Conservation (phyloP, 1,284 basidiomycete species). For the Stereum hirsutum region DNA sequence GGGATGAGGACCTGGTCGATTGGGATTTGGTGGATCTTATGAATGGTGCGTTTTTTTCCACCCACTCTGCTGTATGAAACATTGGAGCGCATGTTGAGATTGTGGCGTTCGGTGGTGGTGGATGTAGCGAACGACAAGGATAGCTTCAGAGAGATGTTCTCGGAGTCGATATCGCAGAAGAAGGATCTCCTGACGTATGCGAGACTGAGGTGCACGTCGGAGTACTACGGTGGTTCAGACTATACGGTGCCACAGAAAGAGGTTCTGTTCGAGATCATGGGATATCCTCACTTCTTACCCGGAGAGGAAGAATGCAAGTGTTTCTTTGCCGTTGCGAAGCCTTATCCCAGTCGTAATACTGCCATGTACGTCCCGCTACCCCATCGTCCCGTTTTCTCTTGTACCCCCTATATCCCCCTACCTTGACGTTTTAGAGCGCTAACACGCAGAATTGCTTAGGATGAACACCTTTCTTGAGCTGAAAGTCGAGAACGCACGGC, state of each 20-base stretch:
- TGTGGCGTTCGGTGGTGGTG: not conserved
- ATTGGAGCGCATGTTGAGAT: too few species aligned
- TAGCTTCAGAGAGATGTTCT: conserved; percentile 47
- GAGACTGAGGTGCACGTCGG: conserved; percentile 45
- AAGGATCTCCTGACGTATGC: conserved; percentile 50
- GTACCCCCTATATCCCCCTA: not conserved
- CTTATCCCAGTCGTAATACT: conserved; percentile 65
- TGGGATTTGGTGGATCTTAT: conserved; percentile 55
- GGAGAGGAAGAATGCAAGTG: conserved; percentile 31
- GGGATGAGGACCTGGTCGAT: conserved; percentile 64
- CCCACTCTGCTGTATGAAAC: too few species aligned
- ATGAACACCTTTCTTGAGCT: conserved; percentile 72
- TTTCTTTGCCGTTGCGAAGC: conserved; percentile 67
- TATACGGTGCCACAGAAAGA: conserved; percentile 28
- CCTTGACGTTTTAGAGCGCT: not conserved
- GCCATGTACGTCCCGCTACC: conserved; percentile 42
- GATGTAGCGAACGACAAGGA: conserved; percentile 51
- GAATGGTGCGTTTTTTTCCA: conserved; percentile 36
- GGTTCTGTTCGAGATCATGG: conserved; percentile 67
- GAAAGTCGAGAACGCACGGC: conserved; percentile 67
- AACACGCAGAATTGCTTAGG: conserved; percentile 26
- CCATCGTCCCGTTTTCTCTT: not conserved
- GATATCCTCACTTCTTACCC: conserved; percentile 47
- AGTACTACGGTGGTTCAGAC: conserved; percentile 13
- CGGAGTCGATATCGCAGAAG: conserved; percentile 37